Evolutionary conservation across 805 yeast species (phyloP).

Genomic region (Saccharomycopsis schoenii): DNA sequence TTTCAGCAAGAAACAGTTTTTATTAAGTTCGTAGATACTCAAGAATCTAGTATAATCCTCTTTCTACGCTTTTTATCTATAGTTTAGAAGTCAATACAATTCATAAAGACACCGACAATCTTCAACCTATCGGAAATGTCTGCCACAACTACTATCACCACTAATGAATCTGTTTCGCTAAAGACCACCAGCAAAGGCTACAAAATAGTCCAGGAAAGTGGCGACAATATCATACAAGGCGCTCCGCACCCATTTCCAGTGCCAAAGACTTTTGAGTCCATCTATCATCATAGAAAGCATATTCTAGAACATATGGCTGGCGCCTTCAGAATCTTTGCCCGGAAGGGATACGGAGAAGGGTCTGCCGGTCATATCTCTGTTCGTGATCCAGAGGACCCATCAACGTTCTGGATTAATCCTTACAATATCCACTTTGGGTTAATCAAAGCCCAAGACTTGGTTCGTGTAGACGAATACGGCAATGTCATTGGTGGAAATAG

Average conservation of each 20-base stretch:
- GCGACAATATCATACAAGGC: slow-evolving; percentile 52
- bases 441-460: slow-evolving; percentile 52
- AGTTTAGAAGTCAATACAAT: too few relatives aligned
- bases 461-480: slow-evolving; percentile 53
- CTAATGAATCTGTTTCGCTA: not conserved
- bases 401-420: slow-evolving; percentile 86
- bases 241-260: slow-evolving; percentile 39
- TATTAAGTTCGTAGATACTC: too few relatives aligned
- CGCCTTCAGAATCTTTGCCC: slow-evolving; percentile 74
- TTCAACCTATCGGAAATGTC: too few relatives aligned
- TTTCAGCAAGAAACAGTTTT: too few relatives aligned
- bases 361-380: slow-evolving; percentile 80
- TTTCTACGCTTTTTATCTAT: too few relatives aligned
- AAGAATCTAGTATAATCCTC: too few relatives aligned
- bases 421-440: slow-evolving; percentile 65
- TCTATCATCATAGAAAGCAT: slow-evolving; percentile 42
- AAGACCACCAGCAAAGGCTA: slow-evolving; percentile 25
- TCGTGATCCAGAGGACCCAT: slow-evolving; percentile 73
- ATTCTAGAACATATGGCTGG: slow-evolving; percentile 70
- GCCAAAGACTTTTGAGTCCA: slow-evolving; percentile 41
- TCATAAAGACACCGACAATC: too few relatives aligned
- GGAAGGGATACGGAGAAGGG: slow-evolving; percentile 69
- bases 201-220: slow-evolving; percentile 36
- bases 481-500: slow-evolving; percentile 51
- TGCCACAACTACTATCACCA: not conserved